Base-by-base conservation (phyloP, 768 basidiomycete genomes). In the Gyrodon lividus region DNA sequence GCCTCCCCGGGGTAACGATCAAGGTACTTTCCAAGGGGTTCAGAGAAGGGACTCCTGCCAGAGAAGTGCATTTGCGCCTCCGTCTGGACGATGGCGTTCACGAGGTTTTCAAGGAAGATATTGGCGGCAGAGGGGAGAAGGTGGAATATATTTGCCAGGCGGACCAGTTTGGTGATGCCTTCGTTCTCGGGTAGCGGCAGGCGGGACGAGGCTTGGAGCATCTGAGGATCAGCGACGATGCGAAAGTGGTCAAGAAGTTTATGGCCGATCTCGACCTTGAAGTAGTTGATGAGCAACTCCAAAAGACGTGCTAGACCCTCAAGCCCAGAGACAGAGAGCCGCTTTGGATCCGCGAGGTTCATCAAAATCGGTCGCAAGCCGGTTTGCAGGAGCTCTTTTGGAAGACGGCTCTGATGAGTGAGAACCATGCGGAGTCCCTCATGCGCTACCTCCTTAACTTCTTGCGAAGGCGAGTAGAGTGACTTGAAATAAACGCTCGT, bases 251-350 rank as follows among this genome's bases (percentile, higher is more conserved):
- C 97, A 19, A 99, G 77, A 6, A 99, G 82, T 71, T 99, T 99
- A 68, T 91, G 83, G 0, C 97, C 97, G 53, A 99, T 98, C 73
- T 99, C 97, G 16, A 99, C 96, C 69, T 98, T 98, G 84, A 99
- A 99, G 72, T 99, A 98, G 68, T 98, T 98, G 34, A 94, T 97
- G 49, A 99, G 73, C 6, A 99, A 80, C 67, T 97, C 93, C 43
- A 99, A 76, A 43, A 99, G 79, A 12, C 96, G 86, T 12, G 95
- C 96, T 20, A 99, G 76, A 3, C 97, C 97, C 67, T 99, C 94
- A 50, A 96, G 67, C 9, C 95, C 95, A 5, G 90, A 82, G 22
- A 97, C 89, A 6, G 92, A 94, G 30, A 99, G 79, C 31, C 92
- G 84, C 64, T 95, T 95, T 33, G 95, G 91, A 70, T 98, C 97